phyloP scores from a whole-genome alignment of 805 yeast species.

The Monosporozyma solicola region DNA sequence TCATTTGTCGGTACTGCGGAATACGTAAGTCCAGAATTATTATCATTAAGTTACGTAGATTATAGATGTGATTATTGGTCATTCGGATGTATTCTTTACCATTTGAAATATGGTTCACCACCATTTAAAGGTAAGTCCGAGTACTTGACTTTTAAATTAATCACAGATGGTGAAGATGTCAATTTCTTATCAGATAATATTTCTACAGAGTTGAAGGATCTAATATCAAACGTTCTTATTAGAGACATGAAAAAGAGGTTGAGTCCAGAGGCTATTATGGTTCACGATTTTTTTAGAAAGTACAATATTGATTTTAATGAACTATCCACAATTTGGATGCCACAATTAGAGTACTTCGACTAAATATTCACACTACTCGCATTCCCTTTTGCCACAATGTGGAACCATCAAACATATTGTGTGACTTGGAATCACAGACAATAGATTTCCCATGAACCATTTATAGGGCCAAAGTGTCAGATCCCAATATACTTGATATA shows the following conservation, averaged over 20 bases:
- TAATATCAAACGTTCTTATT: slow-evolving; percentile 57
- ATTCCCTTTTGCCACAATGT: slow-evolving; percentile 59
- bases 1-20: slow-evolving; percentile 64
- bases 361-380: slow-evolving; percentile 12
- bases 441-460: too few relatives aligned
- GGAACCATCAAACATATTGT: slow-evolving; percentile 77
- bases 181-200: slow-evolving; percentile 59
- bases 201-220: slow-evolving; percentile 40
- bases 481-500: too few relatives aligned
- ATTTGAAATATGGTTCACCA: slow-evolving; percentile 88
- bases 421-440: slow-evolving; percentile 40
- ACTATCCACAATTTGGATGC: background rate
- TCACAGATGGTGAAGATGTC: background rate
- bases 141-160: slow-evolving; percentile 63
- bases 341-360: background rate
- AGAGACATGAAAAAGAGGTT: slow-evolving; percentile 56
- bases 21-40: slow-evolving; percentile 37
- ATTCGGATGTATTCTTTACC: slow-evolving; percentile 89
- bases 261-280: slow-evolving; percentile 45
- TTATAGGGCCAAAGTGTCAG: too few relatives aligned
- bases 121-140: slow-evolving; percentile 81
- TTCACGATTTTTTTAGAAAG: slow-evolving; percentile 48
- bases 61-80: slow-evolving; percentile 96
- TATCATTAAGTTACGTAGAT: slow-evolving; percentile 73
- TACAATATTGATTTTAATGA: background rate